phyloP scores from a whole-genome alignment of 2,329 filamentous ascomycete genomes.

The Rasamsonia emersonii region DNA sequence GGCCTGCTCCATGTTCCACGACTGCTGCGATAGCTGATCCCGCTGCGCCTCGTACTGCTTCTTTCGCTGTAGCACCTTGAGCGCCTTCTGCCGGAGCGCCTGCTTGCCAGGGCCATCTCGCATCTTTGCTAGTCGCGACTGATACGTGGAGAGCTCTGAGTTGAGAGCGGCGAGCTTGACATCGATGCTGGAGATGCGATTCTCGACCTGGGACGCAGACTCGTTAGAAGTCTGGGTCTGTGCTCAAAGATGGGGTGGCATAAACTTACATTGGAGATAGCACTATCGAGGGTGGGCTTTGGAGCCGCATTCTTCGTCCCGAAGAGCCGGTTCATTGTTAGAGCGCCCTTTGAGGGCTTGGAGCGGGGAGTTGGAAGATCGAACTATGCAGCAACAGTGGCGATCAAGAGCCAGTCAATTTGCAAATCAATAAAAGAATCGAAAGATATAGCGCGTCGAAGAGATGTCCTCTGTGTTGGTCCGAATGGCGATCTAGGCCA shows the following conservation, averaged over 20 bases:
- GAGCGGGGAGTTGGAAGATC: background rate
- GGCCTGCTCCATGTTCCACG: conserved; percentile 99
- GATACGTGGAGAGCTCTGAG: conserved; percentile 80
- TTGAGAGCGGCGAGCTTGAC: conserved; percentile 91
- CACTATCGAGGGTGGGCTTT: conserved; percentile 77
- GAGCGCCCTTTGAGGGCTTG: background rate
- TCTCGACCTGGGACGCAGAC: conserved; percentile 53
- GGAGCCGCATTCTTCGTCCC: conserved; percentile 77
- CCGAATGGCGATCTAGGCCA: too few species aligned
- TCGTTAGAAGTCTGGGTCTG: too few species aligned
- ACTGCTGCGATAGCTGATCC: conserved; percentile 86
- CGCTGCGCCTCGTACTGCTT: conserved; percentile 92
- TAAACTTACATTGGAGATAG: conserved; percentile 64
- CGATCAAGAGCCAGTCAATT: too few species aligned
- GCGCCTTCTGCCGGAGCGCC: conserved; percentile 85
- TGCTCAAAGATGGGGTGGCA: too few species aligned
- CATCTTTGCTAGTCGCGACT: conserved; percentile 82
- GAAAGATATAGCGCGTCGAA: too few species aligned
- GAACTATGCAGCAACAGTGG: too few species aligned
- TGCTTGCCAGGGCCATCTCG: conserved; percentile 90
- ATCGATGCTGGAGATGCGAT: conserved; percentile 76
- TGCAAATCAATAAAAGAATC: too few species aligned
- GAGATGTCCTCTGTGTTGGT: too few species aligned
- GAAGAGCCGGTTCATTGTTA: conserved; percentile 88
- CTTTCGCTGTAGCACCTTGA: conserved; percentile 85